These are phyloP conservation scores for Talaromyces ruber DNA, from an alignment of 495 filamentous ascomycete species.

Conservation along the genomic window DNA sequence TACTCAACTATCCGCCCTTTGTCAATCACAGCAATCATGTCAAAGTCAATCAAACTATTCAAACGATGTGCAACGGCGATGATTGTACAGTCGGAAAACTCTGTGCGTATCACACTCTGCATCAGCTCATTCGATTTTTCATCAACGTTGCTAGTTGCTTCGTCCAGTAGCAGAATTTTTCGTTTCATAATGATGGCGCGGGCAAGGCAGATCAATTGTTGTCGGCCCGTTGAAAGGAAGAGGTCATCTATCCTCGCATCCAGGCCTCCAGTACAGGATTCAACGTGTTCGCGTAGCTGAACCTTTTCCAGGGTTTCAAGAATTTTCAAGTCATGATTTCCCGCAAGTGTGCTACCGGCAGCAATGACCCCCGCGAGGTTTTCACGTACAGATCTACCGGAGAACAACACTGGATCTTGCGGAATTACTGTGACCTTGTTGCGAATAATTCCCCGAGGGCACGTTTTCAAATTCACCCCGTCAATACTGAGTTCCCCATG, in stretches of 20 bases:
- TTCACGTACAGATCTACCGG: conserved; percentile 73
- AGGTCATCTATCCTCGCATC: conserved; percentile 25
- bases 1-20: conserved; percentile 21
- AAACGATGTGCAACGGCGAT: conserved; percentile 27
- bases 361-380: conserved; percentile 87
- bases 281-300: conserved; percentile 50
- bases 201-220: conserved; percentile 38
- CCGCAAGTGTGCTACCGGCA: conserved; percentile 45
- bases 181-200: conserved; percentile 24
- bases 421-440: conserved; percentile 94
- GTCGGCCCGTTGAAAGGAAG: conserved; percentile 34
- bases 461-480: conserved; percentile 73
- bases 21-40: conserved; percentile 25
- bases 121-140: conserved; percentile 20
- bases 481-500: conserved; percentile 80
- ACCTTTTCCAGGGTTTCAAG: conserved; percentile 68
- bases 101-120: conserved; percentile 21
- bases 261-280: conserved; percentile 29
- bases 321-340: conserved; percentile 40
- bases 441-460: conserved; percentile 82
- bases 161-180: conserved; percentile 36
- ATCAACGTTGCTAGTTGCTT: conserved; percentile 38
- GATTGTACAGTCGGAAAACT: conserved; percentile 17
- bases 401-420: conserved; percentile 94
- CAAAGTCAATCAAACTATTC: conserved; percentile 25